Percentiles rank a stretch among this genome's conserved stretches.
phyloP scores from a whole-genome alignment of 768 basidiomycete genomes.

The Dacryopinax primogenitus region DNA sequence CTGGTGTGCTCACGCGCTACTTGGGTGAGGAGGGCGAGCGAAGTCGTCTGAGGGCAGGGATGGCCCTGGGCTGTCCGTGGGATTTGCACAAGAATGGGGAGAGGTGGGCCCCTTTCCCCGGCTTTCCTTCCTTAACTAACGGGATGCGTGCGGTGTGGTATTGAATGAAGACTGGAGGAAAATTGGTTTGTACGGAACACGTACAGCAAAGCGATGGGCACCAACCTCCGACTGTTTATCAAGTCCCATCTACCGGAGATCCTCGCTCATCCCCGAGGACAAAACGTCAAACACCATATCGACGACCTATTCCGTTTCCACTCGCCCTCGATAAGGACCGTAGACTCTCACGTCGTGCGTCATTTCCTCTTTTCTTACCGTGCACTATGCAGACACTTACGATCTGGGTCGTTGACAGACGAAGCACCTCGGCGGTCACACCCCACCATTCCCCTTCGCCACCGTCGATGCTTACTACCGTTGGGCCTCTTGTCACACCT shows the following conservation, averaged over 20 bases:
- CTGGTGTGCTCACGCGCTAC: conserved; percentile 81
- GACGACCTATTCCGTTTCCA: neutral
- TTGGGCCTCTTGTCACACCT: conserved; percentile 47
- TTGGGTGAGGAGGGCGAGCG: conserved; percentile 65
- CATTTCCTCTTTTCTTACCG: neutral
- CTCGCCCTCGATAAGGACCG: conserved; percentile 6
- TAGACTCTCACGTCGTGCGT: conserved; percentile 12
- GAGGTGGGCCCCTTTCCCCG: conserved; percentile 23
- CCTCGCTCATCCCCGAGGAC: conserved; percentile 7
- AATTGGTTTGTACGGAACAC: conserved; percentile 47
- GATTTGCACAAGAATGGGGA: conserved; percentile 30
- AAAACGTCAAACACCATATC: conserved; percentile 12
- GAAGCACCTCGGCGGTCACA: conserved; percentile 43
- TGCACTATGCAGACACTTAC: neutral
- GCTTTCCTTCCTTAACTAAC: conserved; percentile 14
- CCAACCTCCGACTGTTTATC: conserved; percentile 36
- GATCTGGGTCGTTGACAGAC: conserved; percentile 30
- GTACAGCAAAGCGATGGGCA: conserved; percentile 69
- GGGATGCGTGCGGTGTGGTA: conserved; percentile 11
- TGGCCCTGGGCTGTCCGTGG: conserved; percentile 58
- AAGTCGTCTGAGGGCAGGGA: conserved; percentile 51
- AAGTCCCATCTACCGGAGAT: neutral
- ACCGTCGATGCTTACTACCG: conserved; percentile 37
- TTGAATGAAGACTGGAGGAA: conserved; percentile 36
- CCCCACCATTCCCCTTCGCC: conserved; percentile 36